Percentiles rank a stretch among this genome's conserved stretches.
Conservation (phyloP, 1,284 basidiomycete species). For the Agroathelia rolfsii region DNA sequence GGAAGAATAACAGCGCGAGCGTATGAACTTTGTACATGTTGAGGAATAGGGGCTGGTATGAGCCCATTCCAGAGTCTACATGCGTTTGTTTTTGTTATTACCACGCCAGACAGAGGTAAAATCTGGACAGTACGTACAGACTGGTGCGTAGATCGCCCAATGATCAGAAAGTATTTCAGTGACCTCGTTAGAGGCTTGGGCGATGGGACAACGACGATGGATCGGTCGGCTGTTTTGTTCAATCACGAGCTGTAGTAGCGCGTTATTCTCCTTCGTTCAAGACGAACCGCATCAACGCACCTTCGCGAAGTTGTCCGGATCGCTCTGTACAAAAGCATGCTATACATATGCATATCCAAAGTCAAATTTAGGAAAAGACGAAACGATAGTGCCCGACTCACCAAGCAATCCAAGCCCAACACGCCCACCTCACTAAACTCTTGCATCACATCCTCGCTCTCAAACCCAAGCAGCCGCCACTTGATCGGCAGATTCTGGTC, state of each 20-base stretch:
- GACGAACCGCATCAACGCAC: conserved; percentile 29
- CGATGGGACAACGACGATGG: conserved; percentile 79
- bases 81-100: neutral
- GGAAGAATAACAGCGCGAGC: conserved; percentile 80
- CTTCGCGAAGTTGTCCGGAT: conserved; percentile 77
- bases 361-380: neutral
- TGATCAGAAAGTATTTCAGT: conserved; percentile 84
- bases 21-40: conserved; percentile 80
- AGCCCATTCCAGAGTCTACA: conserved; percentile 66
- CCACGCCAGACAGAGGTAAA: conserved; percentile 1
- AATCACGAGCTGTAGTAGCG: conserved; percentile 49
- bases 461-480: conserved; percentile 77
- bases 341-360: conserved; percentile 18
- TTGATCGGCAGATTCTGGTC: conserved; percentile 41
- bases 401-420: conserved; percentile 80
- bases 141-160: conserved; percentile 74
- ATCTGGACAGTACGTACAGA: conserved; percentile 39
- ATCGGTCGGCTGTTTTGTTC: conserved; percentile 77
- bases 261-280: too few relatives aligned
- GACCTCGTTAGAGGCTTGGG: conserved; percentile 78
- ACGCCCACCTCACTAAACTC: conserved; percentile 83
- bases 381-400: too few relatives aligned
- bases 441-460: conserved; percentile 67
- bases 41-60: conserved; percentile 86
- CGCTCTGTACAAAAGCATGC: conserved; percentile 62